phyloP scores from a whole-genome alignment of 768 basidiomycete genomes.

The Amylocystis lapponica region DNA sequence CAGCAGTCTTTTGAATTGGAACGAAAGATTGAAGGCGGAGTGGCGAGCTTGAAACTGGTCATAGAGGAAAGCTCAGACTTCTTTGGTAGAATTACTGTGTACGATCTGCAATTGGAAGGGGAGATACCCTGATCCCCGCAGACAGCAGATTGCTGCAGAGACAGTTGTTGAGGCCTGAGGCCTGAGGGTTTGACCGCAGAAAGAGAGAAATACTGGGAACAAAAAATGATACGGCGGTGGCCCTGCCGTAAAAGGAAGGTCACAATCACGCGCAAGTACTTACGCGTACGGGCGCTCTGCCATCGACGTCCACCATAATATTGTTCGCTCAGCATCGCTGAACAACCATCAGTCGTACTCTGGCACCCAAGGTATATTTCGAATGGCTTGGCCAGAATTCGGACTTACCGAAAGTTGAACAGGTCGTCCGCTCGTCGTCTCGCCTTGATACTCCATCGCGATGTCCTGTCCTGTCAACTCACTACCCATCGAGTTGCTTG shows the following conservation, averaged over 20 bases:
- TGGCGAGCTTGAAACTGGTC: constrained; percentile 52
- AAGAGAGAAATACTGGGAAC: not conserved
- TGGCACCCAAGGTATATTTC: too few species aligned
- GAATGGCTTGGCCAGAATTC: too few species aligned
- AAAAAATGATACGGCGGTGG: not conserved
- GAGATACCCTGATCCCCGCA: not conserved
- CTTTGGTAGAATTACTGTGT: constrained; percentile 74
- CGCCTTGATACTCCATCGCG: too few species aligned
- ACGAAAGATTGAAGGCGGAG: constrained; percentile 22
- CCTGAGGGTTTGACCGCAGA: not conserved
- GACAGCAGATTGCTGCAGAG: not conserved
- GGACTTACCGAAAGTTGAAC: too few species aligned
- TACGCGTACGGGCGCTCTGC: not conserved
- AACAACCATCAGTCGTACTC: too few species aligned
- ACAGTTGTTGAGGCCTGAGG: not conserved
- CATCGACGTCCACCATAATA: too few species aligned
- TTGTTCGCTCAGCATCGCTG: too few species aligned
- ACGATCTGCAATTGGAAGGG: constrained; percentile 46
- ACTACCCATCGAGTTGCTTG: too few species aligned
- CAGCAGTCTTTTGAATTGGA: constrained; percentile 51
- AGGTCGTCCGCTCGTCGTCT: too few species aligned
- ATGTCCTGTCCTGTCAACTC: too few species aligned
- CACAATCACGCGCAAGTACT: not conserved
- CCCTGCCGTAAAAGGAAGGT: not conserved
- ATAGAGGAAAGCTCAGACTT: constrained; percentile 84